Evolutionary conservation across 768 basidiomycete species (phyloP), one percentile per base, ranked within the genome.

Genomic region (Paxillus involutus): DNA sequence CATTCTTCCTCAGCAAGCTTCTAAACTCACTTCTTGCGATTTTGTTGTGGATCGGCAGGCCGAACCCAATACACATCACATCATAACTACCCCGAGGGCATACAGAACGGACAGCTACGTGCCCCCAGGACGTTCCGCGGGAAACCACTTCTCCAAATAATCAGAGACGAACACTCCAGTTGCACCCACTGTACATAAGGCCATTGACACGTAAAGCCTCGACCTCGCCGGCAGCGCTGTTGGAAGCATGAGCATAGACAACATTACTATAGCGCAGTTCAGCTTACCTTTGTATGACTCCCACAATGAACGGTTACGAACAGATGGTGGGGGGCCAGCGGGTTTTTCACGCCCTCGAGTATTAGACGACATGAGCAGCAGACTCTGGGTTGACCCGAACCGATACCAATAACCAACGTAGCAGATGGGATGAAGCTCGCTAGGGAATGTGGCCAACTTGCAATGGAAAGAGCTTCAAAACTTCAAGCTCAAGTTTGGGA

Each of bases 211-310:
- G 48, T 72, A 70, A 29, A 83, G 72, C 35, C 84, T 80, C 39
- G 81, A 81, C 29, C 73, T 69, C 26, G 83, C 68, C 11, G 84
- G 80, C 32, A 86, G 73, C 40, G 77, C 84, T 85, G 62, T 44
- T 16, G 44, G 47, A 29, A 40, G 33, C 30, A 33, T 63, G 45
- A 61, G 61, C 53, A 54, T 54, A 11, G 36, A 47, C 52, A 51
- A 16, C n/a, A 17, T 44, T 41, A 13, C 24, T 53, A 52, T 49
- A 51, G 8, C 55, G 42, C 11, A 36, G 37, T 24, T 52, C 16
- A 21, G 51, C n/a, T 55, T 57, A 72, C 77, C 77, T 63, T 71
- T 72, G 64, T 77, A 79, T 44, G 77, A 79, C 52, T 73, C 73
- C 76, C 75, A 77, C 19, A 79, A 59, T 26, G 69, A 59, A 44